A percentile compares a stretch with the other conserved stretches of the same genome.
Evolutionary conservation across 1,284 basidiomycete species (phyloP).

Genomic region (Lignosus rhinocerotis): DNA sequence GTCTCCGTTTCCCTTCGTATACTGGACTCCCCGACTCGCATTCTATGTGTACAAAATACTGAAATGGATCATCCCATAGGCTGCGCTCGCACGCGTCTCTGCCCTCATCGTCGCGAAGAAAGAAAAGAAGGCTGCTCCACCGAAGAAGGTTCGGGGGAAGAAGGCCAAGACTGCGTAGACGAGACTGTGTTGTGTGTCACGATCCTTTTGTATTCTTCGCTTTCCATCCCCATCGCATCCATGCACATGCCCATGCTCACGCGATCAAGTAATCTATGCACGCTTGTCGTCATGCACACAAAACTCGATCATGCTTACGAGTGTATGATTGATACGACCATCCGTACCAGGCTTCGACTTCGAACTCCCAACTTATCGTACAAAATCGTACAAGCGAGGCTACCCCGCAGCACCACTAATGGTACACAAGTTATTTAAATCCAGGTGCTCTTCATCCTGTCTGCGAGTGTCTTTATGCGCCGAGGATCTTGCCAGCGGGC

Average conservation of each 20-base stretch:
- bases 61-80: slow-evolving; percentile 44
- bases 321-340: neutral
- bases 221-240: slow-evolving; percentile 23
- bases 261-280: slow-evolving; percentile 24
- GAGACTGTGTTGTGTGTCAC: slow-evolving; percentile 15
- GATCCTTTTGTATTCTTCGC: slow-evolving; percentile 23
- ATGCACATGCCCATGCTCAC: slow-evolving; percentile 24
- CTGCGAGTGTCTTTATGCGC: slow-evolving; percentile 31
- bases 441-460: neutral
- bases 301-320: neutral
- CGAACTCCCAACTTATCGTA: too few relatives aligned
- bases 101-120: slow-evolving; percentile 72
- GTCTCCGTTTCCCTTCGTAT: slow-evolving; percentile 5
- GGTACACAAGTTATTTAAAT: neutral
- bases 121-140: slow-evolving; percentile 70
- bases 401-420: neutral
- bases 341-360: neutral
- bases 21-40: neutral
- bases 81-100: slow-evolving; percentile 79
- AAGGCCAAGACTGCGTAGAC: slow-evolving; percentile 36
- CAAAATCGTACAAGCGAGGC: neutral
- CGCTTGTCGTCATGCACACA: slow-evolving; percentile 20
- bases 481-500: slow-evolving; percentile 51
- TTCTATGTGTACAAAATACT: slow-evolving; percentile 31
- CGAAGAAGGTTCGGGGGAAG: slow-evolving; percentile 77